These are phyloP conservation scores for Tetrapisispora fleetii DNA, from an alignment of 805 yeast species.

Conservation along the genomic window DNA sequence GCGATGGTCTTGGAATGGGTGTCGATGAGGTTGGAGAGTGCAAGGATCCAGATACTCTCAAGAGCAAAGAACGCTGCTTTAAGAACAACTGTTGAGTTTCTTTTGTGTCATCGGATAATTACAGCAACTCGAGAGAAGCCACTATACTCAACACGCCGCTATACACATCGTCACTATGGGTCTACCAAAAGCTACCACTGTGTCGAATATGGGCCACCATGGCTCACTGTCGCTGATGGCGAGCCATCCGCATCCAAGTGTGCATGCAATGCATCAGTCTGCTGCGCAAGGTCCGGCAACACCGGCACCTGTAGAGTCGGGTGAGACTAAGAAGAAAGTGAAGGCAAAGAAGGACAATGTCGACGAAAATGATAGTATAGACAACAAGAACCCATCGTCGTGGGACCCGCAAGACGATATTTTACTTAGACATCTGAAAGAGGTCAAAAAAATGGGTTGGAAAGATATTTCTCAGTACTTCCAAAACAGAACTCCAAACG, in stretches of 20 bases:
- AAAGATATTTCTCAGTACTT: conserved; percentile 76
- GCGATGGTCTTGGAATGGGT: too few relatives aligned
- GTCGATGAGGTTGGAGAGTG: too few relatives aligned
- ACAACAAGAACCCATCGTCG: conserved; percentile 40
- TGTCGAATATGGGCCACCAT: conserved; percentile 7
- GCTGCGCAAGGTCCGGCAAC: neutral
- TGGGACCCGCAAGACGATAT: conserved; percentile 78
- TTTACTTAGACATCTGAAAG: conserved; percentile 64
- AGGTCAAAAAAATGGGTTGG: conserved; percentile 80
- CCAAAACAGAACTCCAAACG: conserved; percentile 74
- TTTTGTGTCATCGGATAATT: neutral
- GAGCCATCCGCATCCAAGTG: conserved; percentile 17
- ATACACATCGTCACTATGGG: conserved; percentile 1
- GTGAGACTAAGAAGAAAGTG: neutral
- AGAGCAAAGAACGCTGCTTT: too few relatives aligned
- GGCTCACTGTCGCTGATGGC: conserved; percentile 10
- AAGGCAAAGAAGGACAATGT: neutral
- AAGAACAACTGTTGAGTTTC: neutral
- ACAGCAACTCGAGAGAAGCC: neutral
- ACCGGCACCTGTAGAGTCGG: neutral
- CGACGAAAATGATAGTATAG: neutral
- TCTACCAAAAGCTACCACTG: conserved; percentile 13
- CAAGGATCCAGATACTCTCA: too few relatives aligned
- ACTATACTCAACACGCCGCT: neutral
- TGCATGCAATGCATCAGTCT: conserved; percentile 7